phyloP scores from a whole-genome alignment of 179 eudicot genomes.

The Patellifolia procumbens region DNA sequence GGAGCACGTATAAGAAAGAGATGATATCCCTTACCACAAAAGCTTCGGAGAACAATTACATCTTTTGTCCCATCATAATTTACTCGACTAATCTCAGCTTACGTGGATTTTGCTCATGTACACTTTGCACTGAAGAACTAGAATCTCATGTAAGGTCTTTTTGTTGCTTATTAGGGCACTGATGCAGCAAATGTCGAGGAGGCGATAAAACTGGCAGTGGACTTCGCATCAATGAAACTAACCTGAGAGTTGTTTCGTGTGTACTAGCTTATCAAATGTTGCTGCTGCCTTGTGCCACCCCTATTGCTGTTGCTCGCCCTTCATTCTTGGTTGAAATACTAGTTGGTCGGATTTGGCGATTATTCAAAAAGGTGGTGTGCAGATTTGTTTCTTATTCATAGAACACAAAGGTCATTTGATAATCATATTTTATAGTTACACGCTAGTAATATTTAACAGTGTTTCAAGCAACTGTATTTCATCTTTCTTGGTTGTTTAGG shows the following conservation, averaged over 20 bases:
- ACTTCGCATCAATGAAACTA: constrained; percentile 72
- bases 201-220: constrained; percentile 63
- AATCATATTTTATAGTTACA: background rate
- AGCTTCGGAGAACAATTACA: background rate
- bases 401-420: background rate
- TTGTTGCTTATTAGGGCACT: constrained; percentile 53
- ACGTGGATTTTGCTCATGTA: background rate
- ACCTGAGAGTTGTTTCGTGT: constrained; percentile 18
- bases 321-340: background rate
- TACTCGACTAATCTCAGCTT: background rate
- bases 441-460: background rate
- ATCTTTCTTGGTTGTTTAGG: background rate
- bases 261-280: background rate
- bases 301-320: background rate
- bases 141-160: background rate
- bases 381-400: background rate
- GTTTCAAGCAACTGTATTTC: background rate
- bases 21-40: background rate
- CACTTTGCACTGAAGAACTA: background rate
- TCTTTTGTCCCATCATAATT: background rate
- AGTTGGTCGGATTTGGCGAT: background rate
- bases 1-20: background rate
- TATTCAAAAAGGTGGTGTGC: background rate
- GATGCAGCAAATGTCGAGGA: constrained; percentile 57
- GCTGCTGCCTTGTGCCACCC: background rate